Conservation (phyloP, 371 early-diverging fungal species). For the Mucor plumbeus region DNA sequence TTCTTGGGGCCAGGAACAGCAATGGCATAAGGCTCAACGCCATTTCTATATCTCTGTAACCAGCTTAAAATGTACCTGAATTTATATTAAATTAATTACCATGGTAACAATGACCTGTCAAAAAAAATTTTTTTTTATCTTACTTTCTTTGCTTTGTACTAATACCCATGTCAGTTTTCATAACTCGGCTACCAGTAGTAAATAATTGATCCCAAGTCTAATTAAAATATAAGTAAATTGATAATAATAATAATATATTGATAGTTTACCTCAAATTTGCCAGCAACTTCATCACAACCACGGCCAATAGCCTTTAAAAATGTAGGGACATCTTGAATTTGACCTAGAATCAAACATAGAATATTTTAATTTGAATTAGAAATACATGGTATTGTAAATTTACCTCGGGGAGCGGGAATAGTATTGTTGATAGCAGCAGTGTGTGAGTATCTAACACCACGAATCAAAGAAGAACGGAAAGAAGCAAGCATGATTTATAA, state of each 20-base stretch:
- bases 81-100: not conserved
- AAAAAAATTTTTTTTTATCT: not conserved
- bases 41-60: conserved; percentile 58
- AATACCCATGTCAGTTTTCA: conserved; percentile 61
- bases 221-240: not conserved
- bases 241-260: not conserved
- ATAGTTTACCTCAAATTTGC: conserved; percentile 59
- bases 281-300: conserved; percentile 59
- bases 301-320: conserved; percentile 67
- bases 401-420: conserved; percentile 37
- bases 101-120: not conserved
- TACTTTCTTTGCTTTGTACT: conserved; percentile 49
- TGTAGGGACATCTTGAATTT: conserved; percentile 46
- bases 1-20: conserved; percentile 29
- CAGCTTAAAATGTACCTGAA: conserved; percentile 59
- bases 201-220: conserved; percentile 72
- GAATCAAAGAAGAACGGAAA: conserved; percentile 2
- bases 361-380: too few species aligned
- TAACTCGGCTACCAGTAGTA: conserved; percentile 43
- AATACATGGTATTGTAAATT: not conserved
- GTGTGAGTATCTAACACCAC: conserved; percentile 34
- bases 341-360: conserved; percentile 35
- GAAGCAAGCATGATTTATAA: conserved; percentile 4
- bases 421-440: conserved; percentile 17
- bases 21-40: conserved; percentile 52